A percentile compares a stretch with the other conserved stretches of the same genome.
Evolutionary conservation across 805 yeast species (phyloP).

Genomic region (Kazachstania taianensis): DNA sequence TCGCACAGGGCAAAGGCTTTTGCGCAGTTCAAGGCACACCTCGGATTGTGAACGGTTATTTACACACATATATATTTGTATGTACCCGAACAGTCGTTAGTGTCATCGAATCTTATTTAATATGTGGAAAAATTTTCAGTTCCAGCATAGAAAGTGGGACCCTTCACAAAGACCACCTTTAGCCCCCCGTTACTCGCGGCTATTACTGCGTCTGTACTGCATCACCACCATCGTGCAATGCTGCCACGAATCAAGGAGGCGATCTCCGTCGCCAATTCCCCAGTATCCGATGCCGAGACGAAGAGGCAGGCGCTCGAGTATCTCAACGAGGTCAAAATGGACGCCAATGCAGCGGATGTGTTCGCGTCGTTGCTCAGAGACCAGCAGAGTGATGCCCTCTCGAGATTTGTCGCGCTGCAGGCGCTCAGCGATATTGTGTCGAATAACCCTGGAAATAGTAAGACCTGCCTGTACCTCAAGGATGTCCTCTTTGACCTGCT

Average conservation of each 20-base stretch:
- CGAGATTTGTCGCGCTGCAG: conserved; percentile 27
- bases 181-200: too few species aligned
- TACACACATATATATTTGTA: neutral
- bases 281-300: conserved; percentile 49
- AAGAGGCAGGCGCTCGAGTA: conserved; percentile 43
- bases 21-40: conserved; percentile 57
- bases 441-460: conserved; percentile 4
- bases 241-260: conserved; percentile 71
- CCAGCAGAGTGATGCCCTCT: conserved; percentile 20
- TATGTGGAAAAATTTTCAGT: too few species aligned
- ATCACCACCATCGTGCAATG: too few species aligned
- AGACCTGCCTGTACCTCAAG: conserved; percentile 15
- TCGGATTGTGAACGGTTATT: conserved; percentile 6
- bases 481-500: conserved; percentile 16
- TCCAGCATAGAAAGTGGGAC: too few species aligned
- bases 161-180: too few species aligned
- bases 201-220: neutral
- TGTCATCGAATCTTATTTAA: too few species aligned
- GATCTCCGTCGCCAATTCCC: conserved; percentile 70
- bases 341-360: conserved; percentile 20
- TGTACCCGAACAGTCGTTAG: too few species aligned
- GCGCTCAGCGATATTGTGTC: conserved; percentile 20
- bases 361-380: conserved; percentile 20
- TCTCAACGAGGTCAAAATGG: conserved; percentile 21
- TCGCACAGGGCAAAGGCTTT: conserved; percentile 86